These are phyloP conservation scores for Balansia obtecta DNA, from an alignment of 2,329 filamentous ascomycete species.

Conservation along the genomic window DNA sequence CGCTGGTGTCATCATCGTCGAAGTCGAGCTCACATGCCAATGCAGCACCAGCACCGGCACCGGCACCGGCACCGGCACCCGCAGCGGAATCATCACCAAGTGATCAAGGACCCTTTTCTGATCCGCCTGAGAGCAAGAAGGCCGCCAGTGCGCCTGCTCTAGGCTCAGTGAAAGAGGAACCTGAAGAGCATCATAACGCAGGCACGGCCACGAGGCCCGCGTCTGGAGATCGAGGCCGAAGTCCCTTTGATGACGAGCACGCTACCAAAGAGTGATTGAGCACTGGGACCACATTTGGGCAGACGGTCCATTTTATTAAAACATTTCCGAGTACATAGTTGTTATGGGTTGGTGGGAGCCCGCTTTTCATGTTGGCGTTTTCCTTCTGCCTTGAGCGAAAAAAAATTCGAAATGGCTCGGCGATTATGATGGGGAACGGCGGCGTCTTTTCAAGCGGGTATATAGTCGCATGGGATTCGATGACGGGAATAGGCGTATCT, in stretches of 20 bases:
- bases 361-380: not conserved
- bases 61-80: too few relatives aligned
- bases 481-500: slow-evolving; percentile 1
- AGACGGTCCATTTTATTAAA: not conserved
- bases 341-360: not conserved
- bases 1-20: slow-evolving; percentile 7
- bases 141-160: slow-evolving; percentile 31
- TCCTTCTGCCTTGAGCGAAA: not conserved
- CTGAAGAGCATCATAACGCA: slow-evolving; percentile 25
- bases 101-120: slow-evolving; percentile 48
- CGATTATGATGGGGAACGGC: slow-evolving; percentile 6
- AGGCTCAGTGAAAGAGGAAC: slow-evolving; percentile 42
- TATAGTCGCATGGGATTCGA: slow-evolving; percentile 2
- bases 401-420: not conserved
- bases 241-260: slow-evolving; percentile 47
- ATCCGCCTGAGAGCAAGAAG: slow-evolving; percentile 31
- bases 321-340: slow-evolving; percentile 3
- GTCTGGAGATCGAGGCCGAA: slow-evolving; percentile 22
- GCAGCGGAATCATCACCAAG: slow-evolving; percentile 35
- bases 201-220: slow-evolving; percentile 15
- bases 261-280: slow-evolving; percentile 35
- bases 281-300: not conserved
- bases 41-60: slow-evolving; percentile 25
- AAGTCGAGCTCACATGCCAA: slow-evolving; percentile 25
- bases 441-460: slow-evolving; percentile 3